phyloP scores from a whole-genome alignment of 73 alveolate species.

The Paramecium sonneborni region DNA sequence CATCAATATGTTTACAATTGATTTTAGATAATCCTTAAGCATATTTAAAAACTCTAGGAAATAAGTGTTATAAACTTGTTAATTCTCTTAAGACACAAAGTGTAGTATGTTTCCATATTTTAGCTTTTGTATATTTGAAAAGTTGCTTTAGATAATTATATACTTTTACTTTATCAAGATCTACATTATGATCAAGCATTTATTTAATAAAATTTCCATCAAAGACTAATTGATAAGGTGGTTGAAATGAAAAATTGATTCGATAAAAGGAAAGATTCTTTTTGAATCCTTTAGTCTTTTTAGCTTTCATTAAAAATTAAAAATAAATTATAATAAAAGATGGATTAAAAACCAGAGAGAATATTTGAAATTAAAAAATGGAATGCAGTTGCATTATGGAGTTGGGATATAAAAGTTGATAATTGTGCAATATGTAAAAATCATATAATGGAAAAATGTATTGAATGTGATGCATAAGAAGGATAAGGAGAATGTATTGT shows the following conservation, averaged over 20 bases:
- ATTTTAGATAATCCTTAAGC: slow-evolving; percentile 37
- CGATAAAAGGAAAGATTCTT: slow-evolving; percentile 46
- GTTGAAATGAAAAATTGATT: neutral
- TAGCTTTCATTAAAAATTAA: slow-evolving; percentile 43
- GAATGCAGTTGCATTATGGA: slow-evolving; percentile 96
- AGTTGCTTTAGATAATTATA: neutral
- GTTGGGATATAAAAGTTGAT: slow-evolving; percentile 96
- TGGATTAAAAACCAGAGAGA: slow-evolving; percentile 63
- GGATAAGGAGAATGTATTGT: slow-evolving; percentile 95
- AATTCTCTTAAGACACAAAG: slow-evolving; percentile 31
- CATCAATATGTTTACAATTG: slow-evolving; percentile 45
- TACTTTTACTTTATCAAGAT: slow-evolving; percentile 25
- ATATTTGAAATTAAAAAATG: slow-evolving; percentile 89
- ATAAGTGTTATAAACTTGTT: slow-evolving; percentile 20
- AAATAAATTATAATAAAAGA: neutral
- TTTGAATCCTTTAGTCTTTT: slow-evolving; percentile 25
- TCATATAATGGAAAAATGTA: slow-evolving; percentile 79
- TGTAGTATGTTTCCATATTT: slow-evolving; percentile 43
- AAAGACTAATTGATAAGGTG: slow-evolving; percentile 41
- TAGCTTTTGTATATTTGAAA: neutral
- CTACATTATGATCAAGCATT: slow-evolving; percentile 33
- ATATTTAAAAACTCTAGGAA: neutral
- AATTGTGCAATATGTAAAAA: slow-evolving; percentile 98
- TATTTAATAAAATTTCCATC: slow-evolving; percentile 44
- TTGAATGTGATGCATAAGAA: slow-evolving; percentile 96